Conservation (phyloP, 108 stramenopile species). For the Aurantiochytrium sp. region DNA sequence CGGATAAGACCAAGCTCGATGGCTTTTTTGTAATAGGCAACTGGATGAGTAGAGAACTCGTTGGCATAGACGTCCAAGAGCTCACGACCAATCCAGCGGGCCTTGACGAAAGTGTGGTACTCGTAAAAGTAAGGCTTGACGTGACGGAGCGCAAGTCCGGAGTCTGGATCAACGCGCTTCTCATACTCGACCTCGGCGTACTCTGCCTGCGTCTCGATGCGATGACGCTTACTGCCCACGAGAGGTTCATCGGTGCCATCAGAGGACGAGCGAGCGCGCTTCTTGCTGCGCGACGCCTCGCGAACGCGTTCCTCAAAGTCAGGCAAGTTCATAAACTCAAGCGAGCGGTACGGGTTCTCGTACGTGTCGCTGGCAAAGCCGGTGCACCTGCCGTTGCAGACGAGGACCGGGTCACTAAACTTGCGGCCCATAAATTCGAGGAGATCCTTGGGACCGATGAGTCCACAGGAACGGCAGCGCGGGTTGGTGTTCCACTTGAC, state of each 20-base stretch:
- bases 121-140: constrained; percentile 36
- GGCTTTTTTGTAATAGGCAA: constrained; percentile 36
- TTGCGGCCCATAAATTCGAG: not conserved
- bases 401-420: not conserved
- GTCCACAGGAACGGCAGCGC: not conserved
- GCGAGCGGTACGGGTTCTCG: not conserved
- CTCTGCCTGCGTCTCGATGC: not conserved
- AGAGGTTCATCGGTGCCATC: not conserved
- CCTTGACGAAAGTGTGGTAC: constrained; percentile 33
- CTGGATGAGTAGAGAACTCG: constrained; percentile 41
- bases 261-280: not conserved
- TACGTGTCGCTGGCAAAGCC: not conserved
- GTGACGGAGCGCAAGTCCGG: not conserved
- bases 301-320: not conserved
- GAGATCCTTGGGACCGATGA: not conserved
- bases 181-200: not conserved
- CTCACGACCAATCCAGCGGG: constrained; percentile 38
- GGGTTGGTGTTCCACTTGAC: not conserved
- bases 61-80: constrained; percentile 35
- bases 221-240: not conserved
- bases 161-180: not conserved
- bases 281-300: not conserved
- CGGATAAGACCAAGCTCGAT: constrained; percentile 29
- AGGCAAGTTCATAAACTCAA: not conserved
- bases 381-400: not conserved